Base-by-base conservation (phyloP, 148 eudicot species). In the Rhododendron vialii region DNA sequence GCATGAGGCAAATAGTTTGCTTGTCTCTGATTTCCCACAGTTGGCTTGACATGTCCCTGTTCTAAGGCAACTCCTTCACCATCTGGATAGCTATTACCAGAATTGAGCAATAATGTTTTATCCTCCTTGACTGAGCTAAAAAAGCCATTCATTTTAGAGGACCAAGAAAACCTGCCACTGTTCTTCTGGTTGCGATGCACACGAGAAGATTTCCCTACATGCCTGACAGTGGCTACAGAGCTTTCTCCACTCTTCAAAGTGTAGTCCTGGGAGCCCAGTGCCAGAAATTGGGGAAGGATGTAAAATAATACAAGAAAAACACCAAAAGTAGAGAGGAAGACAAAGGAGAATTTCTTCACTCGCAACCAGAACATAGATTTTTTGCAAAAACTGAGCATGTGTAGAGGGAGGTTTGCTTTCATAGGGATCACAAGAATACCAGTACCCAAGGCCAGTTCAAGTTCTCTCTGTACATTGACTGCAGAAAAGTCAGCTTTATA, bases 391-490 rank as follows among this genome's bases (percentile, higher is more conserved):
- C 78, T 83, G 82, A 94, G 79, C 90, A 90, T 87, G 82, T 75
- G 79, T 4, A 76, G 63, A 10, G 98, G 92, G 50, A 93, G 78
- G 87, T 90, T 95, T 82, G 93, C 99, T 91, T 90, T 91, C 96
- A 96, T 92, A 5, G 99, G 99, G 87, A 95, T 88, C 81, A 95
- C 95, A 78, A 95, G 88, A 45, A 92, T 91, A 75, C 95, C 97
- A 79, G 90, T 82, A 57, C 87, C 91, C 89, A 94, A 86, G 85
- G 82, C 86, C 85, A 96, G 90, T 88, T 95, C 98, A 79, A 96
- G 98, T 86, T 96, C 92, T 88, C 95, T 92, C 82, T 90, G 89
- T 80, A 95, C 86, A 20, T 86, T 67, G 38, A 90, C 87, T 26
- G 85, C 86, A 67, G 98, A 92, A 90, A 93, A 90, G 88, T 94